Evolutionary conservation across 306 rosid species (phyloP), one percentile per base, ranked within the genome.

Genomic region (Benincasa hispida): DNA sequence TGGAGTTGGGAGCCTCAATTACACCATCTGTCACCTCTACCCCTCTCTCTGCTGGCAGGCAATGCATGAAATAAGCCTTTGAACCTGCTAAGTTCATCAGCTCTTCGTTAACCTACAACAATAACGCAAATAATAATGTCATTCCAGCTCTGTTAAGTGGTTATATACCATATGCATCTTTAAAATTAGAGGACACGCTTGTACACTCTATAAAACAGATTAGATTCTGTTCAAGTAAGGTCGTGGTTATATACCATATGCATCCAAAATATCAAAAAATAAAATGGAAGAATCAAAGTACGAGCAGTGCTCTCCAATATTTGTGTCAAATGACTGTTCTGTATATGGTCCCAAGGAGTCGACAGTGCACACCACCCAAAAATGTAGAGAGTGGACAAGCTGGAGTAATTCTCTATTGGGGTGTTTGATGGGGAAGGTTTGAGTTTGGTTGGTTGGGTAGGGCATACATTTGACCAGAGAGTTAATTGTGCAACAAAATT

Each of bases 41-140:
- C 53, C 99, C 99, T 86, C 99, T 87, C 80, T 92, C 99, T 0
- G 99, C 99, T 0, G 99, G 99, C 68, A 95, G 82, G 85, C 99
- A 95, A 74, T 92, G 99, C 98, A 95, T 92, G 88, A 95, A 90
- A 78, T 83, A 86, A 1, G 93, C 93, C 79, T 87, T 82, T 8
- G 97, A 83, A 78, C 99, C 98, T 5, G 99, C 99, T 45, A 87
- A 17, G 79, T 90, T 88, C 98, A 95, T 89, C 6, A 95, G 92
- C 79, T 65, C 84, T 77, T 83, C 83, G 79, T 92, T 78, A 73
- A 92, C 89, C 99, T 94, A 87, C 55, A 78, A 78, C 54, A 10
- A 74, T 57, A 51, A 59, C 57, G 41, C 8, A 22, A 55, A 54
- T 60, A 30, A 12, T 55, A 30, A 12, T 55, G 25, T 28, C 45